Evolutionary conservation across 495 filamentous ascomycete species (phyloP).

Genomic region (Hypoxylon fragiforme): DNA sequence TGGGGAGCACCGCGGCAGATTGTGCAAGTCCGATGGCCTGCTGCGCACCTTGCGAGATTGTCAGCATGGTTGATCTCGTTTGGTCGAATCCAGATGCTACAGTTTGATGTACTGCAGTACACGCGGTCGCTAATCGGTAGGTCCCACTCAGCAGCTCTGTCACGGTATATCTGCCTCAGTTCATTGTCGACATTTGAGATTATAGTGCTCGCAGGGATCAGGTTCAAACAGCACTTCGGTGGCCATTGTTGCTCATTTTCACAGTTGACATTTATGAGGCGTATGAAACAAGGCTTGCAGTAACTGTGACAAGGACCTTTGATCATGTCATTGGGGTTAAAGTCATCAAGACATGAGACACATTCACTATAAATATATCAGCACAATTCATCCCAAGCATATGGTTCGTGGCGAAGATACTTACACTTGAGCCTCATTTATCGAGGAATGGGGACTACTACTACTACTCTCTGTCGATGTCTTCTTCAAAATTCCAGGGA

Average conservation of each 20-base stretch:
- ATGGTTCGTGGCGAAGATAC: background rate
- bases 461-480: conserved; percentile 18
- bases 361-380: conserved; percentile 39
- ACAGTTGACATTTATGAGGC: conserved; percentile 42
- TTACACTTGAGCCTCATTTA: conserved; percentile 34
- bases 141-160: conserved; percentile 41
- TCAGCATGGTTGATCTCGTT: conserved; percentile 25
- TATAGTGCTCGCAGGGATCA: conserved; percentile 41
- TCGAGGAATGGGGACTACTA: conserved; percentile 5
- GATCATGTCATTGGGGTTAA: conserved; percentile 35
- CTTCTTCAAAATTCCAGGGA: conserved; percentile 24
- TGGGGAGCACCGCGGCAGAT: conserved; percentile 40
- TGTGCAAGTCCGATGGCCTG: conserved; percentile 43
- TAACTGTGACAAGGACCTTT: conserved; percentile 45
- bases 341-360: conserved; percentile 48
- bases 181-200: conserved; percentile 26
- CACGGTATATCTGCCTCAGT: conserved; percentile 30
- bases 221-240: conserved; percentile 50
- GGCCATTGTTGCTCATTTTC: conserved; percentile 49
- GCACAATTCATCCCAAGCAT: background rate
- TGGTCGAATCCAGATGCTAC: conserved; percentile 38
- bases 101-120: conserved; percentile 40
- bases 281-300: conserved; percentile 46
- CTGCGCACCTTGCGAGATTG: conserved; percentile 37
- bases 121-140: conserved; percentile 41